Conservation (phyloP, 2,329 filamentous ascomycete genomes). For the Pseudogymnoascus sp. region DNA sequence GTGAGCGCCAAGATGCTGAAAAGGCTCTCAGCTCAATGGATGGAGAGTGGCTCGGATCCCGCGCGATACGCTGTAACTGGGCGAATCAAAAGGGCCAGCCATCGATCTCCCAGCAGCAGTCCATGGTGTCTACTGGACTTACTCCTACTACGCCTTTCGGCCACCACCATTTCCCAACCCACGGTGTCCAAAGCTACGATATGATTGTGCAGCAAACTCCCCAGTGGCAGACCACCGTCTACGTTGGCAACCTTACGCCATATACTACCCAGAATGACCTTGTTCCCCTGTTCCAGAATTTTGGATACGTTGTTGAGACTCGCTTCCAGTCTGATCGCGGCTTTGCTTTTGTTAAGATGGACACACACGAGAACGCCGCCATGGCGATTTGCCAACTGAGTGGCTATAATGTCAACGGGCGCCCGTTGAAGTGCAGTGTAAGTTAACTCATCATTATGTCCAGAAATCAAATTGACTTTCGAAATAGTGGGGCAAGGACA, state of each 20-base stretch:
- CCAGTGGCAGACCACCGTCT: conserved; percentile 96
- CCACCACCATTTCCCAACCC: conserved; percentile 95
- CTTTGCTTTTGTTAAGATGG: conserved; percentile 99
- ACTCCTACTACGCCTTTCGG: conserved; percentile 94
- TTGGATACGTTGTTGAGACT: conserved; percentile 94
- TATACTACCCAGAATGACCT: conserved; percentile 96
- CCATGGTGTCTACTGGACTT: conserved; percentile 96
- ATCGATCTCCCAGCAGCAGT: conserved; percentile 94
- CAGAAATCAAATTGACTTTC: conserved; percentile 27
- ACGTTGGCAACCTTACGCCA: conserved; percentile 93
- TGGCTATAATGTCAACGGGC: conserved; percentile 94
- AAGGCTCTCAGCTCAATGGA: conserved; percentile 97
- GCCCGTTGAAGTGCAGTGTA: conserved; percentile 97
- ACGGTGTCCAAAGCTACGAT: conserved; percentile 94
- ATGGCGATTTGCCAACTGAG: conserved; percentile 98
- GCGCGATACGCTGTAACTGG: conserved; percentile 99
- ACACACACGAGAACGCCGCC: conserved; percentile 92
- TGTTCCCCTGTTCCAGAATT: conserved; percentile 97
- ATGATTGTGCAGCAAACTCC: conserved; percentile 94
- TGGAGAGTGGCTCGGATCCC: conserved; percentile 96
- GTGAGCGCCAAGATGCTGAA: conserved; percentile 86
- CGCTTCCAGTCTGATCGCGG: conserved; percentile 96
- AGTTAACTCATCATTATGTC: conserved; percentile 36
- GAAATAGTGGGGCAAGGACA: conserved; percentile 93
- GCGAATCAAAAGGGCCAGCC: conserved; percentile 99